These are phyloP conservation scores for Batkoa obscura DNA, from an alignment of 371 early-diverging fungal genomes.

Conservation along the genomic window DNA sequence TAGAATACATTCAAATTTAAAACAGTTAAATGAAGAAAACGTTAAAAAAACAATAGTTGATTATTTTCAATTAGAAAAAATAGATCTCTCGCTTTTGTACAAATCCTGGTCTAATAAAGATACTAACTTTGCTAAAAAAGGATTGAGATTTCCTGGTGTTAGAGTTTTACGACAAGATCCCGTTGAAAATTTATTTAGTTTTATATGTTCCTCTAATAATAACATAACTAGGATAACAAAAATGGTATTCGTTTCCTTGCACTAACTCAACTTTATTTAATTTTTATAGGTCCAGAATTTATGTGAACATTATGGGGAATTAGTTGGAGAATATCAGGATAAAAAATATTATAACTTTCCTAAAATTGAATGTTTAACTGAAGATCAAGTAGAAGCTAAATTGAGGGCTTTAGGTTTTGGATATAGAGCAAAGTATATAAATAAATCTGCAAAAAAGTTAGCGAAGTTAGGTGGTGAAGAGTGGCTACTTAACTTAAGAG, in stretches of 20 bases:
- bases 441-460: slow-evolving; percentile 26
- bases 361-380: slow-evolving; percentile 22
- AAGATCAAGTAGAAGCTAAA: slow-evolving; percentile 33
- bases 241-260: slow-evolving; percentile 39
- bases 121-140: slow-evolving; percentile 36
- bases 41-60: too few relatives aligned
- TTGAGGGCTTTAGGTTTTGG: slow-evolving; percentile 70
- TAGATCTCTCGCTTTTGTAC: slow-evolving; percentile 17
- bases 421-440: slow-evolving; percentile 84
- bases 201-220: slow-evolving; percentile 94
- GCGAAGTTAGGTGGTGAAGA: not conserved
- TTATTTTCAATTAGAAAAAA: too few relatives aligned
- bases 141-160: slow-evolving; percentile 37
- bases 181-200: slow-evolving; percentile 72
- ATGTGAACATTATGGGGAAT: not conserved
- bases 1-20: too few relatives aligned
- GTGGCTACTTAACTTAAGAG: not conserved
- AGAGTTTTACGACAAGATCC: slow-evolving; percentile 74
- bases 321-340: not conserved
- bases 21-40: too few relatives aligned
- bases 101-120: slow-evolving; percentile 45
- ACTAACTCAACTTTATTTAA: not conserved
- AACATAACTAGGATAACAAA: slow-evolving; percentile 80
- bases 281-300: slow-evolving; percentile 34
- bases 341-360: slow-evolving; percentile 55